These are phyloP conservation scores for Cryptococcus sp. DNA, from an alignment of 1,284 basidiomycete genomes.

Conservation along the genomic window DNA sequence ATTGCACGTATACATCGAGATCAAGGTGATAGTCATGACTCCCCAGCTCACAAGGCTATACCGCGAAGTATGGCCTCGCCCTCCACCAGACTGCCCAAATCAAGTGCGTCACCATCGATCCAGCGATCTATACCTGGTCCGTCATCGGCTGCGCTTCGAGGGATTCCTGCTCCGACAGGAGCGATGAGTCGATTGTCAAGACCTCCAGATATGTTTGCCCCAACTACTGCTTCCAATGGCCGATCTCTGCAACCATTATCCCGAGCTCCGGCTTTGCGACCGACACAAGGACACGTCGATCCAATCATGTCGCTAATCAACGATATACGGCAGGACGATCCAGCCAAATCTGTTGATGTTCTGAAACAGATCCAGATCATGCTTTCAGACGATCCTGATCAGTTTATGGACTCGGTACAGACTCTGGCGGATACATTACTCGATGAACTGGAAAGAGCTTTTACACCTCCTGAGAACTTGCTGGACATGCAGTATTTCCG, in stretches of 20 bases:
- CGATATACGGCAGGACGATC: slow-evolving; percentile 57
- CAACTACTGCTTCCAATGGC: neutral
- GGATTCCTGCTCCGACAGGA: neutral
- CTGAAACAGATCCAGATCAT: slow-evolving; percentile 85
- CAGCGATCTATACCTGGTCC: slow-evolving; percentile 1
- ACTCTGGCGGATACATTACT: slow-evolving; percentile 79
- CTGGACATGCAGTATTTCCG: slow-evolving; percentile 73
- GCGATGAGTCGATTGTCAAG: slow-evolving; percentile 2
- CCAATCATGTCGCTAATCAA: slow-evolving; percentile 23
- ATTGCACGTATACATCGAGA: neutral
- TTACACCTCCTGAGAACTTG: slow-evolving; percentile 71
- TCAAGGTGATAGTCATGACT: slow-evolving; percentile 5
- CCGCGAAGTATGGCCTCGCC: slow-evolving; percentile 5
- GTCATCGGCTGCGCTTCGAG: neutral
- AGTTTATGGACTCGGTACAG: slow-evolving; percentile 49
- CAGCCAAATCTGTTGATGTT: slow-evolving; percentile 81
- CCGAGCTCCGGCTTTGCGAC: slow-evolving; percentile 5
- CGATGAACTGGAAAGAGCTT: slow-evolving; percentile 81
- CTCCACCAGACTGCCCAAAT: slow-evolving; percentile 1
- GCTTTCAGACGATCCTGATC: slow-evolving; percentile 65
- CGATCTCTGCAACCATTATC: neutral
- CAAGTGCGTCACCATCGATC: neutral
- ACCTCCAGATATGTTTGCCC: slow-evolving; percentile 13
- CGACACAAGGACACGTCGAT: neutral
- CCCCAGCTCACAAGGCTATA: slow-evolving; percentile 9